phyloP scores from a whole-genome alignment of 345 rosid species.

The Leavenworthia alabamica region DNA sequence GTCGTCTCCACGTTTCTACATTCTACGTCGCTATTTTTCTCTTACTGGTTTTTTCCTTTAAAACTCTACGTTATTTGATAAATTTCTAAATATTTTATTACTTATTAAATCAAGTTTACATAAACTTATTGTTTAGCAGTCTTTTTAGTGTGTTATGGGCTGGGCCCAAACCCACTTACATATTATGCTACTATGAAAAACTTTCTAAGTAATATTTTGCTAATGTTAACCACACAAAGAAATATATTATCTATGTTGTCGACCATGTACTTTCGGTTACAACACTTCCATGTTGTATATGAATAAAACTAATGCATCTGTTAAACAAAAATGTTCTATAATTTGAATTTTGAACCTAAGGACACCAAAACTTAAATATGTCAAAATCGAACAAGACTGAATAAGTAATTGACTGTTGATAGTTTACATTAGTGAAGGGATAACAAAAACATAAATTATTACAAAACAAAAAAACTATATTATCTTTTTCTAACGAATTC shows the following conservation, averaged over 20 bases:
- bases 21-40: not conserved
- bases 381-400: not conserved
- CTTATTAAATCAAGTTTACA: not conserved
- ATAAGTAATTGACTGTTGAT: not conserved
- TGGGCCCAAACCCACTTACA: not conserved
- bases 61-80: not conserved
- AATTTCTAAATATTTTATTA: not conserved
- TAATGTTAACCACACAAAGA: no score
- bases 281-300: no score
- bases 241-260: no score
- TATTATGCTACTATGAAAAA: not conserved
- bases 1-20: conserved; percentile 23
- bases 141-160: not conserved
- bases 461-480: no score
- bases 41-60: not conserved
- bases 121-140: not conserved
- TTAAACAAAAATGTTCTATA: no score
- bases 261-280: no score
- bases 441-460: not conserved
- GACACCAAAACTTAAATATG: not conserved
- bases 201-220: no score
- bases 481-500: not conserved
- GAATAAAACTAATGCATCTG: no score
- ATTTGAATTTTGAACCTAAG: no score
- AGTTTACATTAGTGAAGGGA: not conserved